Base-by-base conservation (phyloP, 2,329 filamentous ascomycete species). In the Tolypocladium cylindrosporum region DNA sequence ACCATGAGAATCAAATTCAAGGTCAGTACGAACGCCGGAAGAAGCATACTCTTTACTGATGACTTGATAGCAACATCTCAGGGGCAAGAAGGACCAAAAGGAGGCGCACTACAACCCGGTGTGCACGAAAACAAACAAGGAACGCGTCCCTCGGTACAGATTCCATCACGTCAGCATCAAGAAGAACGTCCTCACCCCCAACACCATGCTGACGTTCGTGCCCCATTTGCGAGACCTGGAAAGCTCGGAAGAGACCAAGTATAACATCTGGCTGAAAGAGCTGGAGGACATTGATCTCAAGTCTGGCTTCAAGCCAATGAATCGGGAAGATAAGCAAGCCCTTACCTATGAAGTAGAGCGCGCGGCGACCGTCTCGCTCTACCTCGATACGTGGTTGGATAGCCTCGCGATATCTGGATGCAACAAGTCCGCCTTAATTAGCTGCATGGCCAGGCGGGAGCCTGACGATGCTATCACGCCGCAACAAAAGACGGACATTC, bases 81-180 rank as follows among this genome's bases (percentile, higher is more conserved):
- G 73, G 59, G 68, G 70, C 40, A 79, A 77, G 62, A 74, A 73
- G 62, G 77, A 79, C 57, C 74, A 74, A 57, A 72, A 72, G 57
- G 74, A 77, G 58, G 66, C 70, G 56, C 70, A 74, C 31, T 75
- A 76, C 60, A 62, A 66, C 3, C 73, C 79, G 5, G 64, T 73
- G n/a, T 71, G 75, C 62, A 75, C 82, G 61, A 77, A 77, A 62
- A 78, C 80, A 2, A 72, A 78, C 57, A 76, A 74, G 61, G 74
- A 78, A 24, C 73, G 76, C n/a, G 81, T 83, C 10, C 82, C 82
- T n/a, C 71, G 72, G 34, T 85, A 85, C 64, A 73, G 78, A 37
- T 84, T 83, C 61, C 82, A 85, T 62, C 80, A 84, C 59, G 79
- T 84, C 42, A 79, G 83, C 64, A 82, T 85, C 55, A 75, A 74